Base-by-base conservation (phyloP, 768 basidiomycete genomes). In the Suillus bovinus region DNA sequence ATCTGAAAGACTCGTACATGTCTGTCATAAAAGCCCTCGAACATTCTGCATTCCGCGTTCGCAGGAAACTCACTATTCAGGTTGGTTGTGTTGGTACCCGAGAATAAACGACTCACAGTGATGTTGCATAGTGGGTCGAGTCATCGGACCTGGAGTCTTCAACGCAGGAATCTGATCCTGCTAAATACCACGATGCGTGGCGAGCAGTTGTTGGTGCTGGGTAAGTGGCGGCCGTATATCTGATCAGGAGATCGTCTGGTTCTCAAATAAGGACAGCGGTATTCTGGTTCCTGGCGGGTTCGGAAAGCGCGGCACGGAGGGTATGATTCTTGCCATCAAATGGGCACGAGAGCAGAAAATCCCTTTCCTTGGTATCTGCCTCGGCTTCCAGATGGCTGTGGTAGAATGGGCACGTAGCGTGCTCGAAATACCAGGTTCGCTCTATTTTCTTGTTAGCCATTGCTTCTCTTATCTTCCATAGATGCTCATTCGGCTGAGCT, bases 281-380 rank as follows among this genome's bases (percentile, higher is more conserved):
- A 94, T 99, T 70, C 92, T 99, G 60, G 94, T 99, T 16, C 96
- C 96, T 1, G 97, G 96, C 56, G 96, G 96, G 13, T 99, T 99
- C 72, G 96, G 96, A 22, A 78, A 81, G 11, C 91, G 96, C 42
- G 96, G 96, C 24, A 94, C 91, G 0, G 96, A 97, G 76, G 96
- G 96, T 44, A 98, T 99, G 96, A 89, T 98, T 71, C 83, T 95
- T 56, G 96, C 96, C n/a, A 94, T 95, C 75, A 96, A 94, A 76
- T 96, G 96, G 83, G 95, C 96, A 0, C 84, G 96, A 61, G 95
- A 99, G 77, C 91, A 96, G 72, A 93, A 94, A 63, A 79, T 95
- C 8, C 97, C 96, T 0, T 99, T 95, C 84, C 77, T 98, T 42
- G 96, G 96, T 50, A 94, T 99, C 74, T 99, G 96, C 74, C 85